Evolutionary conservation across 306 rosid species (phyloP), one percentile per base, ranked within the genome.

Genomic region (Lathyrus oleraceus): DNA sequence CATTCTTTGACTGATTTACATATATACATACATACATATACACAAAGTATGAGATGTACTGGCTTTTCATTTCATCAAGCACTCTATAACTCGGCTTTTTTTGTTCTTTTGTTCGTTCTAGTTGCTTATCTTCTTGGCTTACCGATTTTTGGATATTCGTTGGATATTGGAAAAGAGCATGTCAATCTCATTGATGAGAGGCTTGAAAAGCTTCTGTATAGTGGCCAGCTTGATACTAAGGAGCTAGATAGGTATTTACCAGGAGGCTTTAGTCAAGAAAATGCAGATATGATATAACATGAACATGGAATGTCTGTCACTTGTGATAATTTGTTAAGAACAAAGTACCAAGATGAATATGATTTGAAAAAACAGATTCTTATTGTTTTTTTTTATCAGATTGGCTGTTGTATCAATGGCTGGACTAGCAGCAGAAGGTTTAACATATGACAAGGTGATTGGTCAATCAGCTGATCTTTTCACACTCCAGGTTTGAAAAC

Each of bases 131-230:
- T 90, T 78, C 87, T 94, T 81, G 98, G 96, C 45, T 78, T 90
- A 8, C 98, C 98, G 10, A 88, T 87, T 59, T 84, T 90, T 81
- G 88, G 83, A 32, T 94, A 88, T 71, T 94, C 98, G 0, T 76
- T 88, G 69, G 98, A 94, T 83, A 94, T 94, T 81, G 97, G 98
- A 61, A 94, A 90, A 77, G 98, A 88, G 84, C 87, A 94, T 78
- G 97, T 94, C 83, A 94, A 94, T 81, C 96, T 94, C 79, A 84
- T 84, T 75, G 96, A 94, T 53, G 83, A 87, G 76, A 88, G 86
- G 74, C 87, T 94, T 56, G 92, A 90, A 76, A 94, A 90, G 77
- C 81, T 87, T 65, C 89, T 90, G 67, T 94, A 90, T 75, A 88
- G 97, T 11, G 96, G 96, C 28, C 90, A 90, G 83, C 90, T 94